Evolutionary conservation across 352 stramenopile genomes (phyloP), one percentile per base, ranked within the genome.

Genomic region (Pythium rishiriense): DNA sequence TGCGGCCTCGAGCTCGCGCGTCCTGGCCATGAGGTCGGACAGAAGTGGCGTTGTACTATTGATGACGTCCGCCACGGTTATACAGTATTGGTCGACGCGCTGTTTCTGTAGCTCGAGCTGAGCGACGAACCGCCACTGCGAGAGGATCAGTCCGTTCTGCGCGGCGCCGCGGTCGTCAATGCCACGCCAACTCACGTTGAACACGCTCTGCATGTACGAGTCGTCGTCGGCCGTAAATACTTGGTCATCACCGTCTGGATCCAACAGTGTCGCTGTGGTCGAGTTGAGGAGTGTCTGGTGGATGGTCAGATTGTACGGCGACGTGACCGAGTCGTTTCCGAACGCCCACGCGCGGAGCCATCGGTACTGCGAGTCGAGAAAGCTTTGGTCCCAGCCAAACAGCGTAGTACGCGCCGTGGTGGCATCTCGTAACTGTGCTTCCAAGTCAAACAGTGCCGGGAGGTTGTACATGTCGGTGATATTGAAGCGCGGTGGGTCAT

Each of bases 341-440:
- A 88, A 84, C 0, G 77, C 68, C 19, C 79, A 57, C 19, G 29
- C 50, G 47, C 68, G 43, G 0, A 90, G 65, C 35, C 64, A 47
- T 4, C 45, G 35, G 29, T 72, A 73, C 17, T 80, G 68, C 5
- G 37, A 22, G 0, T 47, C 41, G 0, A 80, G 58, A 42, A 87
- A 90, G 10, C 39, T 45, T 42, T 83, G 66, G 21, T 87, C 77
- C 79, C 77, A 91, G 0, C 61, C 68, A 75, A 89, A 91, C 12
- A 90, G 61, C 15, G 71, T 47, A 1, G 67, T 29, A 4, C 88
- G 57, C 0, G 76, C 78, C 8, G 45, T 62, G 9, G 68, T 58
- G 0, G 51, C 4, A 22, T 78, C 28, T 8, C 48, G 48, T 3
- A 72, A 66, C 6, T 69, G 39, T 0, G 46, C 51, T 24, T 81